A percentile compares a stretch with the other conserved stretches of the same genome.
phyloP scores from a whole-genome alignment of 345 rosid species.

The Lepidium sativum region DNA sequence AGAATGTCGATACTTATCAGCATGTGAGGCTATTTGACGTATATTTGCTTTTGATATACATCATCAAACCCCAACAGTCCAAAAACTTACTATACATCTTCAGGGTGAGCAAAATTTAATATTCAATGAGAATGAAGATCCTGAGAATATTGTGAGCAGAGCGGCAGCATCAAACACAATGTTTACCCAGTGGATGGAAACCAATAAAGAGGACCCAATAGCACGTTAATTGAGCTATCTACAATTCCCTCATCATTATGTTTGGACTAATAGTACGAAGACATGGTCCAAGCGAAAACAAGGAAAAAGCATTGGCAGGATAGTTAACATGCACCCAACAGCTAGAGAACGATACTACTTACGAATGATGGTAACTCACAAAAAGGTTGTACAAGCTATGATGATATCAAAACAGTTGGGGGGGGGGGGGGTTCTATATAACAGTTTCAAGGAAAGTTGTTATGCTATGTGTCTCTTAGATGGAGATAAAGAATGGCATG shows the following conservation, averaged over 20 bases:
- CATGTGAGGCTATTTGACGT: background rate
- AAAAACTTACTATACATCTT: background rate
- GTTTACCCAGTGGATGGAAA: background rate
- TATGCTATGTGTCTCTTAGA: background rate
- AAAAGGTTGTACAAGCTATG: background rate
- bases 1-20: background rate
- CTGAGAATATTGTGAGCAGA: background rate
- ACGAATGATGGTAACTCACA: background rate
- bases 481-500: background rate
- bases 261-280: background rate
- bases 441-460: background rate
- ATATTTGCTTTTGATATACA: background rate
- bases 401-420: too few relatives aligned
- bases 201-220: background rate
- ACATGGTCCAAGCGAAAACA: background rate
- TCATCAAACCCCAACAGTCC: background rate
- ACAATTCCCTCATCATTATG: background rate
- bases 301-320: background rate
- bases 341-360: background rate
- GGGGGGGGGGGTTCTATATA: too few relatives aligned
- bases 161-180: background rate
- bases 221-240: background rate
- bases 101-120: background rate
- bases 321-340: background rate
- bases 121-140: background rate